Evolutionary conservation across 176 grass and related monocot genomes (phyloP), one percentile per base, ranked within the genome.

Genomic region (Lolium perenne): DNA sequence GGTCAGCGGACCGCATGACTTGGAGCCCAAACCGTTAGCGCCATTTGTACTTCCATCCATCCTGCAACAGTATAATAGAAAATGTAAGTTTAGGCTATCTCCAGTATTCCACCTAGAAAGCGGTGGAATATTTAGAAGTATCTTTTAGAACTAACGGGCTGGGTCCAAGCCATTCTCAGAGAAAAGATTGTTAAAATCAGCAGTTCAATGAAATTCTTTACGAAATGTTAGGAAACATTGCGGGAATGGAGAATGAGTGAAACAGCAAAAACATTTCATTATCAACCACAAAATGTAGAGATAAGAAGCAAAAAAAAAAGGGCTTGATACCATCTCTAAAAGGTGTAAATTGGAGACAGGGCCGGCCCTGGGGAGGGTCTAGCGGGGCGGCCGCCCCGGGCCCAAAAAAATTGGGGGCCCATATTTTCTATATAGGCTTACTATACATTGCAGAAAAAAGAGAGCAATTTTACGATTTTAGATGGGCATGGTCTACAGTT

Each of bases 31-130:
- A 81, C 80, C 71, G 46, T 79, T 86, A 14, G 74, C 20, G 9
- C 51, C 4, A 75, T 46, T 64, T 10, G 58, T 68, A 13, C 29
- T 58, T 38, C 50, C 10, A 14, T 90, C 78, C 89, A 91, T 92
- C 88, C 89, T 95, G 82, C 70, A 35, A 77, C 58, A 53, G 25
- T 50, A 32, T 45, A 8, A 25, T 51, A 80, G 7, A 80, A 46
- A 68, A 10, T 60, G 18, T 67, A 50, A 6, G 16, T 76, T 68
- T 60, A 57, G 1, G 2, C 26, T 29, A 29, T 29, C 26, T 29
- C 26, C 26, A 29, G 26, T 29, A 29, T 29, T 29, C 26, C 26
- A 29, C 26, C 26, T 29, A 29, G 2, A 29, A 29, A 29, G 26
- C 26, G 51, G 38, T 23, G 38, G 17, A 5, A 55, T 2, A 11